Evolutionary conservation across 208 protist genomes (phyloP).

Genomic region (Acanthamoeba sp.): DNA sequence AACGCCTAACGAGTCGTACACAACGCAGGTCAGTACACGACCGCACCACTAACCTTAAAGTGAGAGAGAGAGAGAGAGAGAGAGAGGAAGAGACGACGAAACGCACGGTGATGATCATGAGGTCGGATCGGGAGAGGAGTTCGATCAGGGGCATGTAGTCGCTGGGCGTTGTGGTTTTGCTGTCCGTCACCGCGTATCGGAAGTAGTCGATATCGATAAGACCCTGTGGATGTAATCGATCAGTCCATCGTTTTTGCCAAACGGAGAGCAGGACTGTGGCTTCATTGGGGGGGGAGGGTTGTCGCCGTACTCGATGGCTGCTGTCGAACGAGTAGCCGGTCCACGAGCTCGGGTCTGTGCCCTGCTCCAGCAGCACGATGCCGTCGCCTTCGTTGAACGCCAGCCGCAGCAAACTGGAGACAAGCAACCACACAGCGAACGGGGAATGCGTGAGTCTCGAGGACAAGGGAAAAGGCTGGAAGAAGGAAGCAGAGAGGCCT

Average conservation of each 20-base stretch:
- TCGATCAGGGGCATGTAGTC: conserved; percentile 42
- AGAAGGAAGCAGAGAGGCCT: neutral
- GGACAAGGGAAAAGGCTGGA: neutral
- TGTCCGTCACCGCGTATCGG: neutral
- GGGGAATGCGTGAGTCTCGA: neutral
- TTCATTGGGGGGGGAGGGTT: neutral
- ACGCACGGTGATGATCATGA: neutral
- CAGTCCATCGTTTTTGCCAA: too few relatives aligned
- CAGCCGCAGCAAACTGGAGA: neutral
- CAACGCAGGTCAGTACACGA: too few relatives aligned
- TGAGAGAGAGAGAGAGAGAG: too few relatives aligned
- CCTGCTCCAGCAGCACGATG: neutral
- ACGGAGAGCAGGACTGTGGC: neutral
- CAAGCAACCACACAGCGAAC: neutral
- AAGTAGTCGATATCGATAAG: conserved; percentile 30
- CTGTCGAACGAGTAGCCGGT: conserved; percentile 19
- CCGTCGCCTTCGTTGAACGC: conserved; percentile 21
- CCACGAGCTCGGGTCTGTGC: neutral
- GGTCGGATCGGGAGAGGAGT: neutral
- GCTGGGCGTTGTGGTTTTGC: neutral
- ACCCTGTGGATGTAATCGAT: neutral
- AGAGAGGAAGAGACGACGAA: neutral
- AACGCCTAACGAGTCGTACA: neutral
- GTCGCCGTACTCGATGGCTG: neutral
- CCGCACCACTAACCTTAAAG: too few relatives aligned